Evolutionary conservation across 805 yeast species (phyloP), one percentile per base, ranked within the genome.

Genomic region (Starmerella vitae): DNA sequence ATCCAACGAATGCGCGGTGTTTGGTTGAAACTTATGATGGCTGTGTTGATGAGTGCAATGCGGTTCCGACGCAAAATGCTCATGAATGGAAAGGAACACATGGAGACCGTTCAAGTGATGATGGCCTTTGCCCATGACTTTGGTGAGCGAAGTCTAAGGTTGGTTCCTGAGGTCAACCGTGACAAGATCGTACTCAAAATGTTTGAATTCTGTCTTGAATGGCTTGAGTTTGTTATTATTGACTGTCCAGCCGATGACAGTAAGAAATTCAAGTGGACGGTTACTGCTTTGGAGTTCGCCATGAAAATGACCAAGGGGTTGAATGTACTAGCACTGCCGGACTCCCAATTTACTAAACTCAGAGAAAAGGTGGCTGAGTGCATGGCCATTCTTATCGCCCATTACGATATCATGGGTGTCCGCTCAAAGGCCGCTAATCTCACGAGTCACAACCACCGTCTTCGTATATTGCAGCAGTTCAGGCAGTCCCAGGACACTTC

Each of bases 371-470:
- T 91, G 33, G 93, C 96, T 1, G 81, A 93, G 1, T 85, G 96
- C 60, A 83, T 91, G 85, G 77, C 96, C 1, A 64, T 91, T 37
- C 65, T 91, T 43, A 88, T 91, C 46, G 83, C 95, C 0, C 97
- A 91, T 61, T 91, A 91, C 54, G 98, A 91, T 61, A 85, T 91
- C 37, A 91, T 88, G 95, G 97, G 97, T 35, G 96, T 96, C 0
- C 70, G 97, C 53, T 80, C 94, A 1, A 78, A 74, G 50, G 83
- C 78, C 2, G 63, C 64, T 3, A 60, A 60, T 27, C 65, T 48
- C 19, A 45, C 51, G n/a, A 36, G 40, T 21, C 68, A 49, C 66
- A 71, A 50, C 64, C 41, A 45, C 33, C 41, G 49, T 7, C 31
- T 41, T 4, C 34, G 44, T 18, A 24, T 35, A 17, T 22, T 29